These are phyloP conservation scores for Phytomonas serpens DNA, from an alignment of 208 protist species.

Conservation along the genomic window DNA sequence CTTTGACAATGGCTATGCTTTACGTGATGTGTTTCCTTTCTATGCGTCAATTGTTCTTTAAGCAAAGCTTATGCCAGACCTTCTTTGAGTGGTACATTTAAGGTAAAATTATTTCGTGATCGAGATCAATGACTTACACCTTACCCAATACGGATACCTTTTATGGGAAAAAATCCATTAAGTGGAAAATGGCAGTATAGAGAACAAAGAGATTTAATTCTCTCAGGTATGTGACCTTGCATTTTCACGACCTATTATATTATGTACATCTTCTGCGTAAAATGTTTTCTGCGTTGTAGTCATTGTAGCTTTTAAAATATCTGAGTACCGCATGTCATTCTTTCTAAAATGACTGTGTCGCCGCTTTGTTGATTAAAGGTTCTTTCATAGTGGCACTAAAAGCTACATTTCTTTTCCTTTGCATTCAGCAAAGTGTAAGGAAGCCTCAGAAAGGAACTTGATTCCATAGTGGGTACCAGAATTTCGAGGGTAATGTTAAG, in stretches of 20 bases:
- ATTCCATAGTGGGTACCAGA: too few relatives aligned
- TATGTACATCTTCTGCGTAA: neutral
- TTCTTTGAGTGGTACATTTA: neutral
- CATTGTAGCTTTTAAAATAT: neutral
- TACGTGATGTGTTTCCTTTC: neutral
- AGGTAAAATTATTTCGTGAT: neutral
- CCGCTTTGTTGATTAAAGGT: too few relatives aligned
- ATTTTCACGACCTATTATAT: conserved; percentile 1
- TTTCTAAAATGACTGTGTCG: too few relatives aligned
- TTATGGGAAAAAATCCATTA: neutral
- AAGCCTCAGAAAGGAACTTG: too few relatives aligned
- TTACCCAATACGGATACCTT: neutral
- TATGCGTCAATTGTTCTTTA: neutral
- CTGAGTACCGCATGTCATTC: neutral
- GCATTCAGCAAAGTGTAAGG: too few relatives aligned
- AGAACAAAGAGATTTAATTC: too few relatives aligned
- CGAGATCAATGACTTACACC: neutral
- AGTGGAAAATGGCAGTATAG: too few relatives aligned
- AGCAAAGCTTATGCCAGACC: neutral
- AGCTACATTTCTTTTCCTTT: too few relatives aligned
- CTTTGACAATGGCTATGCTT: neutral
- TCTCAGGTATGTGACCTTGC: neutral
- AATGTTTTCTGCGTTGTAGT: neutral
- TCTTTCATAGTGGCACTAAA: too few relatives aligned
- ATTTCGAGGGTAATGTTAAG: too few relatives aligned